Evolutionary conservation across 139 green algal genomes (phyloP).

Genomic region (Pleodorina starrii): DNA sequence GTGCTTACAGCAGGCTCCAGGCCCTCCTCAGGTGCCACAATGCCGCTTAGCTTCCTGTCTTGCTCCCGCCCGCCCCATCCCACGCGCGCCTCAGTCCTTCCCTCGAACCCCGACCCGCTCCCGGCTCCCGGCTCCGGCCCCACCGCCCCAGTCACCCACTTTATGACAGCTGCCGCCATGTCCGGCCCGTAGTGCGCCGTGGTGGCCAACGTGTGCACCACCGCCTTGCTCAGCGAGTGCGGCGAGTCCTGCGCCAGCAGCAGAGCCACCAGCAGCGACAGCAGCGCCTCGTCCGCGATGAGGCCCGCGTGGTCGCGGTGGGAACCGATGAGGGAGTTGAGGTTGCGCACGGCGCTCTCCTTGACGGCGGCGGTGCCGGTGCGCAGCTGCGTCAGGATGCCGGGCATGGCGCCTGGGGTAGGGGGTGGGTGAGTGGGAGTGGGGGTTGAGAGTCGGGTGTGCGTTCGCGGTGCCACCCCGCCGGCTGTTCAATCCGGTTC

Average conservation of each 20-base stretch:
- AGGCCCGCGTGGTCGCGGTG: constrained; percentile 51
- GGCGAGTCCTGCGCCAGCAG: constrained; percentile 30
- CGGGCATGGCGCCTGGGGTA: constrained; percentile 48
- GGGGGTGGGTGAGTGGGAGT: too few species aligned
- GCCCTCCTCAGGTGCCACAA: too few species aligned
- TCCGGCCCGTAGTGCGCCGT: constrained; percentile 41
- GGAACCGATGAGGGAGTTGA: constrained; percentile 55
- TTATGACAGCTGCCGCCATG: constrained; percentile 55
- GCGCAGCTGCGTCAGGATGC: constrained; percentile 49
- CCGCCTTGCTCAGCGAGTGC: constrained; percentile 31
- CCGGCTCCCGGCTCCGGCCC: too few species aligned
- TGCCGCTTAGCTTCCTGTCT: too few species aligned
- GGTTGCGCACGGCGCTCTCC: constrained; percentile 52
- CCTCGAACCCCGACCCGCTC: too few species aligned
- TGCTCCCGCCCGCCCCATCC: too few species aligned
- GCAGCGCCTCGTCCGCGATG: constrained; percentile 44
- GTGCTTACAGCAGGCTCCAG: too few species aligned
- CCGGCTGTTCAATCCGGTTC: too few species aligned
- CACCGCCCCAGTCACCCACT: background rate
- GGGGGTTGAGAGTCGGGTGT: too few species aligned
- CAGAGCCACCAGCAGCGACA: constrained; percentile 51
- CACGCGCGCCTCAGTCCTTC: too few species aligned
- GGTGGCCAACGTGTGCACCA: constrained; percentile 50
- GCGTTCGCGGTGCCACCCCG: too few species aligned
- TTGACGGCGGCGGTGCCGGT: constrained; percentile 38